Conservation (phyloP, 192 early-diverging fungal species). For the Fimicolochytrium jonesii region DNA sequence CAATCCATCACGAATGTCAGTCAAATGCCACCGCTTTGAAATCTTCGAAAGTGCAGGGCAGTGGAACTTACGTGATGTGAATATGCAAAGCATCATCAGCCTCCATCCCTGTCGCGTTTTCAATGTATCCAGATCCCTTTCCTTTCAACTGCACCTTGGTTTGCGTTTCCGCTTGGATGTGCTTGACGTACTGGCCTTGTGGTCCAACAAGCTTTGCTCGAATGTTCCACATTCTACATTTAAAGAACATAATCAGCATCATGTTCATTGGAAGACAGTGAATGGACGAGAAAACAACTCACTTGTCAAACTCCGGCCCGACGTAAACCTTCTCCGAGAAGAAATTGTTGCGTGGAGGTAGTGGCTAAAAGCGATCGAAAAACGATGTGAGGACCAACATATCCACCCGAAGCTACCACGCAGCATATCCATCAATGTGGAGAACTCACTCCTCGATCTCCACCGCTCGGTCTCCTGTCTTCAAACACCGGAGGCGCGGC, state of each 20-base stretch:
- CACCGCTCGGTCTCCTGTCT: constrained; percentile 11
- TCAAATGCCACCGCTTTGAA: background rate
- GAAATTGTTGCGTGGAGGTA: no score
- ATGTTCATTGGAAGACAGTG: no score
- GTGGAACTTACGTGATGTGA: constrained; percentile 64
- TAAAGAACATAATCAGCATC: no score
- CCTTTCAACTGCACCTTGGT: constrained; percentile 80
- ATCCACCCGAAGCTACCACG: no score
- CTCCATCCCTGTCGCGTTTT: constrained; percentile 57
- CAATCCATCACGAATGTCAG: background rate
- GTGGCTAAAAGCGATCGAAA: no score
- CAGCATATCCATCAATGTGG: no score
- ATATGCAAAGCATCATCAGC: constrained; percentile 76
- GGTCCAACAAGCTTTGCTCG: constrained; percentile 87
- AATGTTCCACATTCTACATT: constrained; percentile 69
- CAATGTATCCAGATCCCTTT: constrained; percentile 75
- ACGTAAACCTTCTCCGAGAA: constrained; percentile 63
- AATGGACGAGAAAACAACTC: no score
- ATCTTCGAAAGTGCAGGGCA: background rate
- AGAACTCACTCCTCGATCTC: background rate
- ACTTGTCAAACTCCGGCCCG: constrained; percentile 57
- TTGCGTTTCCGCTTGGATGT: constrained; percentile 76
- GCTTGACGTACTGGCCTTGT: constrained; percentile 74
- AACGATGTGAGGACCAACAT: no score
- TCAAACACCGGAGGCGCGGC: constrained; percentile 31